phyloP scores from a whole-genome alignment of 2,329 filamentous ascomycete species.

The Clonostachys chloroleuca region DNA sequence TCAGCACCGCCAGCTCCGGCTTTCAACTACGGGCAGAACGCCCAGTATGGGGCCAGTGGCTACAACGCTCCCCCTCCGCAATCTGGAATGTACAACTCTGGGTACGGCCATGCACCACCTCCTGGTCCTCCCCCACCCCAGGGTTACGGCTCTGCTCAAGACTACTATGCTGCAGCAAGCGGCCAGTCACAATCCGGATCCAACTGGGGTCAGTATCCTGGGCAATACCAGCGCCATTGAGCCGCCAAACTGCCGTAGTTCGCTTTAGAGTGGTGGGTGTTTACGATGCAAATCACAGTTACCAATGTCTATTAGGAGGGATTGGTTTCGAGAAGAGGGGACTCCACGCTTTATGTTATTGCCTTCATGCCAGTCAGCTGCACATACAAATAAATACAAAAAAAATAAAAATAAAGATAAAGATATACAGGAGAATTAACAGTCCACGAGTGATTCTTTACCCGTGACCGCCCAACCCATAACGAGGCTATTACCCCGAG shows the following conservation, averaged over 20 bases:
- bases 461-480: too few relatives aligned
- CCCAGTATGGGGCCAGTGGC: slow-evolving; percentile 15
- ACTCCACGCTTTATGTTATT: too few relatives aligned
- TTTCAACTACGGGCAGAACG: slow-evolving; percentile 35
- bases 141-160: slow-evolving; percentile 7
- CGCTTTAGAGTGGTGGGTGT: neutral
- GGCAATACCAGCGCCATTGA: slow-evolving; percentile 27
- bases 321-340: too few relatives aligned
- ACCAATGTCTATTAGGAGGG: too few relatives aligned
- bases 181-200: slow-evolving; percentile 9
- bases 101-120: slow-evolving; percentile 19
- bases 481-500: too few relatives aligned
- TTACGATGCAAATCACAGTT: slow-evolving; percentile 1
- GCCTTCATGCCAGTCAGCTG: too few relatives aligned
- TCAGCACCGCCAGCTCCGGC: slow-evolving; percentile 26
- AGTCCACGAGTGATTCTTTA: too few relatives aligned
- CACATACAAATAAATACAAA: neutral
- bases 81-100: slow-evolving; percentile 19
- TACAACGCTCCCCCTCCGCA: slow-evolving; percentile 22
- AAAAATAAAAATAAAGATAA: neutral
- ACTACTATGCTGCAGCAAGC: slow-evolving; percentile 5
- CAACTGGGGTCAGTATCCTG: slow-evolving; percentile 30
- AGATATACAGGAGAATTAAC: too few relatives aligned
- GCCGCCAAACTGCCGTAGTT: neutral
- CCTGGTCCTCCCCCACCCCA: slow-evolving; percentile 17